Conservation (phyloP, 345 rosid species). For the Reutealis trisperma region DNA sequence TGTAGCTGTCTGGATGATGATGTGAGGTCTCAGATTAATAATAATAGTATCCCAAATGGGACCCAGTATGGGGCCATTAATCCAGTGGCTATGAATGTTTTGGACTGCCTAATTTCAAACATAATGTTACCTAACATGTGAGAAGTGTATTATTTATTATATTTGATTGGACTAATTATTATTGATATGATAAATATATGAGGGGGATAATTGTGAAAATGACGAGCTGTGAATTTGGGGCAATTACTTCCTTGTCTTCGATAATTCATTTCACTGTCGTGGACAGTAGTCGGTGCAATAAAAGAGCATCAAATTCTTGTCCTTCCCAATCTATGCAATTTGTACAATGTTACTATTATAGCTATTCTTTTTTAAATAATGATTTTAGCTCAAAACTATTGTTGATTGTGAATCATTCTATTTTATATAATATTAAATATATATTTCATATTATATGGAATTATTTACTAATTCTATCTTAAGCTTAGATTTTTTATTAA, state of each 20-base stretch:
- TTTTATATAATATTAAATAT: too few species aligned
- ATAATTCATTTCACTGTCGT: background rate
- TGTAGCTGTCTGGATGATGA: background rate
- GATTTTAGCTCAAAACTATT: too few species aligned
- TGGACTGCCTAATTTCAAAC: conserved; percentile 18
- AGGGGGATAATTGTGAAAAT: conserved; percentile 1
- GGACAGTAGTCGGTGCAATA: background rate
- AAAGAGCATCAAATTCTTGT: background rate
- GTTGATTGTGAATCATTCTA: too few species aligned
- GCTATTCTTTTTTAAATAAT: too few species aligned
- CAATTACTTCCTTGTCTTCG: background rate
- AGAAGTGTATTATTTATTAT: background rate
- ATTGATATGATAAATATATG: background rate
- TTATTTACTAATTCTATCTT: too few species aligned
- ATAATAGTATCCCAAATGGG: background rate
- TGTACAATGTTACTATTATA: too few species aligned
- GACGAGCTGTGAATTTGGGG: background rate
- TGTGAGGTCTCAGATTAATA: background rate
- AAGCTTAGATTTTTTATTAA: too few species aligned
- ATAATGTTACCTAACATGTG: conserved; percentile 34
- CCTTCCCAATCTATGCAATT: background rate
- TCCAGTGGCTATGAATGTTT: conserved; percentile 14
- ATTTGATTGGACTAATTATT: background rate
- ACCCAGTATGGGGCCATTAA: background rate
- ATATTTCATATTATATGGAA: too few species aligned